phyloP scores from a whole-genome alignment of 495 filamentous ascomycete species.

The Cercophora scortea region DNA sequence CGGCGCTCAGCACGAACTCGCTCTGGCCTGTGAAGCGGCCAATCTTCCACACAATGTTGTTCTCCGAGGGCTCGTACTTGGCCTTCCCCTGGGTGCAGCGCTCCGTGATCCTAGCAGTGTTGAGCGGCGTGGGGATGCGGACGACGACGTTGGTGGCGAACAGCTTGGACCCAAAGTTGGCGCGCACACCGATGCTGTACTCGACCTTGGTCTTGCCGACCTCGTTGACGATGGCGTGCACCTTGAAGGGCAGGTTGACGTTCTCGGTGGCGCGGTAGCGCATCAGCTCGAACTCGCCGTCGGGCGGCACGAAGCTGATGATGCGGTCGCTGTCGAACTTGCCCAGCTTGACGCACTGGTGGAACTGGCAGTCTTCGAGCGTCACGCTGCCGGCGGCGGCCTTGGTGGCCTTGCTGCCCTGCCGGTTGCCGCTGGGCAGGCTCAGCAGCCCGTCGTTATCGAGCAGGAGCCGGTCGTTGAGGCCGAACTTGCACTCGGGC shows the following conservation, averaged over 20 bases:
- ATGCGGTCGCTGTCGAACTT: conserved; percentile 97
- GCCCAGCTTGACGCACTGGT: conserved; percentile 96
- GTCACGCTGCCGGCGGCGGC: conserved; percentile 94
- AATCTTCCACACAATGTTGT: conserved; percentile 99
- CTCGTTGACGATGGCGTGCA: conserved; percentile 97
- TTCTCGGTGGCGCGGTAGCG: conserved; percentile 99
- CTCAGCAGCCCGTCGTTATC: conserved; percentile 65
- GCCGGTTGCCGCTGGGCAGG: conserved; percentile 60
- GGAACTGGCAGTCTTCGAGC: conserved; percentile 97
- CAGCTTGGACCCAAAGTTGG: conserved; percentile 92
- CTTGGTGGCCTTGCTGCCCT: conserved; percentile 79
- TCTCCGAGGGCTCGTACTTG: conserved; percentile 96
- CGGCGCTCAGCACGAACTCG: conserved; percentile 90
- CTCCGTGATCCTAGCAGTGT: conserved; percentile 92
- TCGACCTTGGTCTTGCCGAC: conserved; percentile 96
- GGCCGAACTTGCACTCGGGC: conserved; percentile 97
- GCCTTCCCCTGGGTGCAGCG: conserved; percentile 91
- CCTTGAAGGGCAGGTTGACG: conserved; percentile 97
- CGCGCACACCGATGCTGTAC: conserved; percentile 94
- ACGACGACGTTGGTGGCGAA: conserved; percentile 98
- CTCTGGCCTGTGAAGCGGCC: conserved; percentile 90
- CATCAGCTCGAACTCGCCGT: conserved; percentile 99
- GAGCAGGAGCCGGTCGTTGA: conserved; percentile 90
- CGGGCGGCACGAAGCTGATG: conserved; percentile 95
- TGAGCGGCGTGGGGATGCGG: conserved; percentile 89